These are phyloP conservation scores for Aspergillus quadrilineatus DNA, from an alignment of 2,329 filamentous ascomycete species.

Conservation along the genomic window DNA sequence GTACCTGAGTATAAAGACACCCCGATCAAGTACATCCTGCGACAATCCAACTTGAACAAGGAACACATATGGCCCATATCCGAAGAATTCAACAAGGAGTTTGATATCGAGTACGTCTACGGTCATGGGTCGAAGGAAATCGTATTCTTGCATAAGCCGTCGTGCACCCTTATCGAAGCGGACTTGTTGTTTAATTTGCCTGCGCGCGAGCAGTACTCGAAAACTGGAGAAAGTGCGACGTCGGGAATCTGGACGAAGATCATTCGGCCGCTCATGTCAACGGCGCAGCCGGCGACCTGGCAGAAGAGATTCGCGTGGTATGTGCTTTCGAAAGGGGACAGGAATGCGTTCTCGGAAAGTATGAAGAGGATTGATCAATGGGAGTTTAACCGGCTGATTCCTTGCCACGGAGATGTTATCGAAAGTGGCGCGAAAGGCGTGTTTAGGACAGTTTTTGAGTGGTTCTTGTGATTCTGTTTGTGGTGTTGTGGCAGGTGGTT, in stretches of 20 bases:
- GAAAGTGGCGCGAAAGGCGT: slow-evolving; percentile 71
- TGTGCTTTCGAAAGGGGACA: slow-evolving; percentile 59
- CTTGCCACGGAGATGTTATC: slow-evolving; percentile 91
- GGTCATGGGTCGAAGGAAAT: slow-evolving; percentile 81
- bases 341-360: slow-evolving; percentile 68
- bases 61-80: slow-evolving; percentile 55
- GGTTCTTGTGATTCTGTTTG: slow-evolving; percentile 62
- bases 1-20: slow-evolving; percentile 56
- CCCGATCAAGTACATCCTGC: slow-evolving; percentile 69
- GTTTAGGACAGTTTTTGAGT: slow-evolving; percentile 76
- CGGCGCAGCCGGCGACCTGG: slow-evolving; percentile 62
- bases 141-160: slow-evolving; percentile 79
- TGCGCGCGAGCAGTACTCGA: slow-evolving; percentile 77
- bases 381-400: slow-evolving; percentile 83
- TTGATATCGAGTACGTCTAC: slow-evolving; percentile 80
- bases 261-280: slow-evolving; percentile 57
- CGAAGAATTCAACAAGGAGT: slow-evolving; percentile 80
- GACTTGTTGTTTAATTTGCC: slow-evolving; percentile 93
- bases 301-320: slow-evolving; percentile 86
- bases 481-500: not conserved
- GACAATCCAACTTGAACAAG: slow-evolving; percentile 55
- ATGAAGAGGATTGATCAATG: slow-evolving; percentile 69
- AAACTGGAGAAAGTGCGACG: slow-evolving; percentile 52
- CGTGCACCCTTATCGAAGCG: slow-evolving; percentile 77
- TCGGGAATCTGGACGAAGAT: slow-evolving; percentile 62